Conservation (phyloP, 345 rosid genomes). For the Citropsis articulata region DNA sequence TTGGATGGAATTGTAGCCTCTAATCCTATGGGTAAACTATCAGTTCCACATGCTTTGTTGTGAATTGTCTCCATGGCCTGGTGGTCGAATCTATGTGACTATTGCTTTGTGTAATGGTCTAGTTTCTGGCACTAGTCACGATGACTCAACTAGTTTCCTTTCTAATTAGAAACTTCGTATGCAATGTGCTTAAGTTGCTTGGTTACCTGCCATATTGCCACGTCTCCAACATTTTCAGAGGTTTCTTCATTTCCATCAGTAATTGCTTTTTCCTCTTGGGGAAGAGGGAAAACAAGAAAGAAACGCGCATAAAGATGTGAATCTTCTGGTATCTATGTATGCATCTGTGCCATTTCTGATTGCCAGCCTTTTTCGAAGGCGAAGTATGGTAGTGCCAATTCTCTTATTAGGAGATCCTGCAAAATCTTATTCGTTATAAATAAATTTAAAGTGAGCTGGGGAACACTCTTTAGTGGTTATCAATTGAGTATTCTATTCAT, state of each 20-base stretch:
- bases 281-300: background rate
- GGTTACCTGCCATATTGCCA: background rate
- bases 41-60: background rate
- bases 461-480: background rate
- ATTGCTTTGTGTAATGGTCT: background rate
- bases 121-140: background rate
- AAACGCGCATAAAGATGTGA: background rate
- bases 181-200: background rate
- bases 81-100: background rate
- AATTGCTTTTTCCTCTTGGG: background rate
- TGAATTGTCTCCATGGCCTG: background rate
- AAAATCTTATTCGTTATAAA: background rate
- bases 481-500: background rate
- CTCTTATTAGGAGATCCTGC: background rate
- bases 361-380: background rate
- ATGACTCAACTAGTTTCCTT: background rate
- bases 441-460: background rate
- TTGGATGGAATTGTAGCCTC: background rate
- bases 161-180: background rate
- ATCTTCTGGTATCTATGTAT: background rate
- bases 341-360: background rate
- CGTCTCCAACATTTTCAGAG: background rate
- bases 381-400: background rate
- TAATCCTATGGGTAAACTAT: background rate
- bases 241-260: background rate